Evolutionary conservation across 306 rosid species (phyloP).

Genomic region (Cicer cuneatum): DNA sequence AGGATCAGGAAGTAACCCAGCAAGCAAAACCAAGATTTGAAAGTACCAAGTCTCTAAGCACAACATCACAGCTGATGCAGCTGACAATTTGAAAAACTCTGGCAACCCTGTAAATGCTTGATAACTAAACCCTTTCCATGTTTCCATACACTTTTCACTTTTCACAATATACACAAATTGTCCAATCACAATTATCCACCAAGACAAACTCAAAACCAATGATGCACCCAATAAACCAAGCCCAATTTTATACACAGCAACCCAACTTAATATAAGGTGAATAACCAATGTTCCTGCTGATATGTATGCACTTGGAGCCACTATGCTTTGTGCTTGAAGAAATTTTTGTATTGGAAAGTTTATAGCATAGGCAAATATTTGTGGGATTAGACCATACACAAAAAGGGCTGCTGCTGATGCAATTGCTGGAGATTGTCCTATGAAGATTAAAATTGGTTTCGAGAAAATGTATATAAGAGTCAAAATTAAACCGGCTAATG

Average conservation of each 20-base stretch:
- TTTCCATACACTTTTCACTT: conserved; percentile 59
- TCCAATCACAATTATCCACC: conserved; percentile 79
- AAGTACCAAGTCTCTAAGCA: conserved; percentile 85
- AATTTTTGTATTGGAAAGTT: conserved; percentile 88
- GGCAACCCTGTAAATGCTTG: conserved; percentile 64
- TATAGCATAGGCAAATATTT: conserved; percentile 71
- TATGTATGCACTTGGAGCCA: conserved; percentile 80
- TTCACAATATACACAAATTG: conserved; percentile 73
- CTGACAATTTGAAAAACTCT: conserved; percentile 66
- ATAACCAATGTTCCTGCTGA: conserved; percentile 58
- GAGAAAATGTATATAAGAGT: conserved; percentile 55
- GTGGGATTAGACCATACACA: conserved; percentile 80
- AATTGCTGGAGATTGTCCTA: conserved; percentile 64
- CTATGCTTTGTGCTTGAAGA: conserved; percentile 85
- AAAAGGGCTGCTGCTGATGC: conserved; percentile 66
- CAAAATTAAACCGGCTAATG: conserved; percentile 46
- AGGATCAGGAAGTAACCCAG: conserved; percentile 74
- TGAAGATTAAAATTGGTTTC: conserved; percentile 55
- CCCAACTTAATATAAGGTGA: conserved; percentile 62
- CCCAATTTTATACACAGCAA: conserved; percentile 59
- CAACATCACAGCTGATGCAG: conserved; percentile 80
- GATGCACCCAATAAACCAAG: conserved; percentile 76
- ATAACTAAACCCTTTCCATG: conserved; percentile 65
- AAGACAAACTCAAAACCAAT: conserved; percentile 67
- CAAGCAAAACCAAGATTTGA: conserved; percentile 74